Evolutionary conservation across 139 green algal species (phyloP).

Genomic region (Marvania coccoides): DNA sequence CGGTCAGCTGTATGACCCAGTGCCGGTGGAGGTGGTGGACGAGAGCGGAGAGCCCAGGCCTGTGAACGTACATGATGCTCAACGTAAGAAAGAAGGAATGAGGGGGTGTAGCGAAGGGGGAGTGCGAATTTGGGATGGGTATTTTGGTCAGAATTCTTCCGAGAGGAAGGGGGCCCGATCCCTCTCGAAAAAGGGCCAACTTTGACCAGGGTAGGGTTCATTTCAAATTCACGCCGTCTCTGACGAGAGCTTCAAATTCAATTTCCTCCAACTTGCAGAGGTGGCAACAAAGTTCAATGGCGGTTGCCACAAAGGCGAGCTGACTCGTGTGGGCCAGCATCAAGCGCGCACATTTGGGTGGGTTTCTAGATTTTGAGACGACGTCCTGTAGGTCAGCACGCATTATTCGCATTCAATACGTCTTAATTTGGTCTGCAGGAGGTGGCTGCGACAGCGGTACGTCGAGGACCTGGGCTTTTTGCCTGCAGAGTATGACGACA

Average conservation of each 20-base stretch:
- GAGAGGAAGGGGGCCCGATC: conserved; percentile 14
- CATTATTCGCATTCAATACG: too few relatives aligned
- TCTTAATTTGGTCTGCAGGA: too few relatives aligned
- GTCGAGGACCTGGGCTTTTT: conserved; percentile 32
- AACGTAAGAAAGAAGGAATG: too few relatives aligned
- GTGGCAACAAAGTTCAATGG: conserved; percentile 36
- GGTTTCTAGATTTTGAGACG: too few relatives aligned
- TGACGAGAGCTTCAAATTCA: too few relatives aligned
- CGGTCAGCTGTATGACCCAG: conserved; percentile 26
- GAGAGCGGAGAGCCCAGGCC: neutral
- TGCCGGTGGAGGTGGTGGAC: neutral
- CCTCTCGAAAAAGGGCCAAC: too few relatives aligned
- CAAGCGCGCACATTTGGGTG: conserved; percentile 54
- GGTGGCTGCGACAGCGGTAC: conserved; percentile 54
- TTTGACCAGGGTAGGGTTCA: conserved; percentile 30
- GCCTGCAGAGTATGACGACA: conserved; percentile 18
- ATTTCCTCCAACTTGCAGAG: too few relatives aligned
- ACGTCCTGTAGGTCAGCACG: too few relatives aligned
- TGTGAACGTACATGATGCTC: neutral
- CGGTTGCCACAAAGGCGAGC: conserved; percentile 63
- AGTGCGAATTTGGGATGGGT: conserved; percentile 11
- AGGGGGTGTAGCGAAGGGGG: neutral
- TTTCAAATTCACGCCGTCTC: too few relatives aligned
- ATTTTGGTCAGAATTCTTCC: too few relatives aligned
- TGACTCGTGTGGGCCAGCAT: conserved; percentile 55